Conservation (phyloP, 768 basidiomycete genomes). For the Phylloporus sp. region DNA sequence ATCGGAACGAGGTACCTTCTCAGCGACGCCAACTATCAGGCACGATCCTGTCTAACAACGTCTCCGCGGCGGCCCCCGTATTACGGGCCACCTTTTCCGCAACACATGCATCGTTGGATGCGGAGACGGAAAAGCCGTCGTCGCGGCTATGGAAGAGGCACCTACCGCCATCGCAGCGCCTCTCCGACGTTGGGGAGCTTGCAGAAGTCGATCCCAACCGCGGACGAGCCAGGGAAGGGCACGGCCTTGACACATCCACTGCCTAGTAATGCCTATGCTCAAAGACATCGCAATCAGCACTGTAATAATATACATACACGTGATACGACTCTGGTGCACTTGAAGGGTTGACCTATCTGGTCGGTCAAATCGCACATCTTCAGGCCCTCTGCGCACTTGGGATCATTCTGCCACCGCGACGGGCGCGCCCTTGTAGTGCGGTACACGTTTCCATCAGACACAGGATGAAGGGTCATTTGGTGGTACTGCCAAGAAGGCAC, state of each 20-base stretch:
- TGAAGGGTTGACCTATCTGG: constrained; percentile 20
- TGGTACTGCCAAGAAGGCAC: not conserved
- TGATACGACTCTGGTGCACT: constrained; percentile 21
- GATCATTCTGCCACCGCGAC: constrained; percentile 16
- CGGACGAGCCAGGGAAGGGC: not conserved
- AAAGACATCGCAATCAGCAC: not conserved
- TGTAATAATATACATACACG: not conserved
- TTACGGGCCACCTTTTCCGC: not conserved
- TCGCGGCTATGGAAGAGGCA: not conserved
- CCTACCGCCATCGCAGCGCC: not conserved
- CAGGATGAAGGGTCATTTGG: not conserved
- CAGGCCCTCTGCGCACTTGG: constrained; percentile 21
- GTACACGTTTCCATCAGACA: not conserved
- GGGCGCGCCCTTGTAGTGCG: not conserved
- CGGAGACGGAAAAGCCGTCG: not conserved
- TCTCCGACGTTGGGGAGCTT: not conserved
- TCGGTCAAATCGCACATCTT: constrained; percentile 25
- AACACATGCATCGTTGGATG: not conserved
- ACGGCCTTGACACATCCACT: not conserved
- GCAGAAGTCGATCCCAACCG: not conserved
- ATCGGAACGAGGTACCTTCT: not conserved
- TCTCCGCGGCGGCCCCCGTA: not conserved
- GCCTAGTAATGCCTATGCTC: not conserved
- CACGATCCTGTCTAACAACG: not conserved
- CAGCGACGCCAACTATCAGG: not conserved